Base-by-base conservation (phyloP, 1,284 basidiomycete species). In the Fistulina hepatica region DNA sequence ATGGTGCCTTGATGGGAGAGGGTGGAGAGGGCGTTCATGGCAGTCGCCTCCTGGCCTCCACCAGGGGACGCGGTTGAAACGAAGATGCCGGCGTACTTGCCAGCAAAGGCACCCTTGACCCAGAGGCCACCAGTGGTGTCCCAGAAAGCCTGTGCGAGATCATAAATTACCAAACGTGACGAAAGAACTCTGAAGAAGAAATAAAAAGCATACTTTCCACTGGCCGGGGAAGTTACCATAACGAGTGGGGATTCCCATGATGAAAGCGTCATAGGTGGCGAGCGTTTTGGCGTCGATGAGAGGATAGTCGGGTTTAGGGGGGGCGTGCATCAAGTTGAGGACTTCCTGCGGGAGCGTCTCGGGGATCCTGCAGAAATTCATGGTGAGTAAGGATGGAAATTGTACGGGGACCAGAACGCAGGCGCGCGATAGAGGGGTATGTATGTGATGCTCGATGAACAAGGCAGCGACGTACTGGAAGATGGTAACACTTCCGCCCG, bases 341-440 rank as follows among this genome's bases (percentile, higher is more conserved):
- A 94, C 63, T 19, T 86, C 81, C n/a, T 74, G 59, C 3, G 81
- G 55, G 41, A 94, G 78, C 5, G 88, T 94, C 67, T 95, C 91
- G 39, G 77, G 63, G 49, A 92, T 76, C 58, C 78, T 81, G 44
- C 5, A 27, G 10, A 16, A 5, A 8, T 16, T 9, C 13, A 15
- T 31, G 28, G 13, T 15, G 13, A 31, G 4, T 16, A 31, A 13
- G 13, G 19, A 19, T 16, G 10, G 3, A 33, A 21, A 20, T 21
- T 27, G 6, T 40, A 22, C 28, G 44, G n/a, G 15, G 16, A n/a
- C 21, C 8, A 31, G 20, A 0, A 24, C n/a, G n/a, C n/a, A n/a
- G n/a, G n/a, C n/a, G n/a, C n/a, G n/a, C n/a, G n/a, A n/a, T n/a
- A n/a, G n/a, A n/a, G n/a, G n/a, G n/a, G n/a, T n/a, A n/a, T n/a